Evolutionary conservation across 768 basidiomycete species (phyloP).

Genomic region (Naematelia aurantialba): DNA sequence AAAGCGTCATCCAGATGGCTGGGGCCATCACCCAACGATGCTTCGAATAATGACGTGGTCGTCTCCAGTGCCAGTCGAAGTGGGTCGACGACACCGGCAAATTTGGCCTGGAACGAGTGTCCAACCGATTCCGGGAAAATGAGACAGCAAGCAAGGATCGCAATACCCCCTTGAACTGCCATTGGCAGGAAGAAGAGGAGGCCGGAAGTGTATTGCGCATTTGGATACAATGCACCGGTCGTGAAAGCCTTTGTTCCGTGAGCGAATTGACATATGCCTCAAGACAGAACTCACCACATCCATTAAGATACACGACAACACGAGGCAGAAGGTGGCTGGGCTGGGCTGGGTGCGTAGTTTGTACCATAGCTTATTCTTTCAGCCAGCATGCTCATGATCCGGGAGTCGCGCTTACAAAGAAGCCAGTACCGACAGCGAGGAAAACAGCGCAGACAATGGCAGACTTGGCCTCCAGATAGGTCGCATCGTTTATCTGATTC

Average conservation of each 20-base stretch:
- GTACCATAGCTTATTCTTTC: constrained; percentile 43
- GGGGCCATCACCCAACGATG: background rate
- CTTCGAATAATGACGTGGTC: constrained; percentile 30
- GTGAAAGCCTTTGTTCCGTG: constrained; percentile 32
- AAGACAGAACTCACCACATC: constrained; percentile 33
- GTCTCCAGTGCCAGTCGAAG: constrained; percentile 23
- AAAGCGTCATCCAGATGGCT: background rate
- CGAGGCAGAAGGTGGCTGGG: constrained; percentile 44
- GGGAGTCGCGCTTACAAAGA: no score
- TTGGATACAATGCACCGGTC: constrained; percentile 30
- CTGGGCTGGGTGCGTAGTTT: constrained; percentile 45
- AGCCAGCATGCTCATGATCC: no score
- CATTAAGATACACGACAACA: constrained; percentile 43
- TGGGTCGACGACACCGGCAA: constrained; percentile 35
- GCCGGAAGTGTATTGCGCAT: constrained; percentile 31
- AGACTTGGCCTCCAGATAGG: constrained; percentile 43
- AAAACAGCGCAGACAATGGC: constrained; percentile 40
- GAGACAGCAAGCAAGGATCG: constrained; percentile 30
- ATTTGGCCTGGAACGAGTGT: constrained; percentile 33
- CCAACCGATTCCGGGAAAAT: constrained; percentile 47
- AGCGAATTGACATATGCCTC: background rate
- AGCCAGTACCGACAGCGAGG: constrained; percentile 36
- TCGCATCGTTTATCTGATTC: constrained; percentile 41
- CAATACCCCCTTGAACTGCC: constrained; percentile 41
- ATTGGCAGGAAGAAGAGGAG: constrained; percentile 45